Evolutionary conservation across 805 yeast genomes (phyloP).

Genomic region (Ogataea paradorogensis): DNA sequence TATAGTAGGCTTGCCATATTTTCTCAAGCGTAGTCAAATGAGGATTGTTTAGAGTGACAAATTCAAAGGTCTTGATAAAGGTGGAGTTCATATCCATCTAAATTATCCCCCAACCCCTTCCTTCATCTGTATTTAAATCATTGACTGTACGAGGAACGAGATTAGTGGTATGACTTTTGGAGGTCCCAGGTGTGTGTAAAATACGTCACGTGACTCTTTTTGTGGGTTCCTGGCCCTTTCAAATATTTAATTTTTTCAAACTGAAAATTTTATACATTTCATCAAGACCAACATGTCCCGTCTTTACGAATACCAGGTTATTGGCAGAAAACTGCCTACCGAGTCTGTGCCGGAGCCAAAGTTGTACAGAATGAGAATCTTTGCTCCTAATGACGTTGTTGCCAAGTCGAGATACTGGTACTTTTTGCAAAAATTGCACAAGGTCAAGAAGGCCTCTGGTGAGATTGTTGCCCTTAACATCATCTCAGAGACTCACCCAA

Average conservation of each 20-base stretch:
- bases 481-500: slow-evolving; percentile 93
- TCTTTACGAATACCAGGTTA: slow-evolving; percentile 98
- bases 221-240: slow-evolving; percentile 9
- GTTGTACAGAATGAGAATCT: slow-evolving; percentile 99
- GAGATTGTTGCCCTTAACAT: slow-evolving; percentile 92
- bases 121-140: slow-evolving; percentile 1
- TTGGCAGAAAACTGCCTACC: slow-evolving; percentile 99
- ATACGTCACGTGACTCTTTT: slow-evolving; percentile 3
- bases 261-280: slow-evolving; percentile 17
- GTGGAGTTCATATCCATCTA: slow-evolving; percentile 9
- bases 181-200: neutral
- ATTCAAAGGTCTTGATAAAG: slow-evolving; percentile 11
- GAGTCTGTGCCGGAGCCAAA: slow-evolving; percentile 99
- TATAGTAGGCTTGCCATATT: slow-evolving; percentile 55
- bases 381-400: slow-evolving; percentile 97
- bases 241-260: slow-evolving; percentile 8
- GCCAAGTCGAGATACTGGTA: slow-evolving; percentile 99
- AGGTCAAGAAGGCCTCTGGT: slow-evolving; percentile 99
- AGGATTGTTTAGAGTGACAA: slow-evolving; percentile 38
- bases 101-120: neutral
- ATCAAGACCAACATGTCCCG: slow-evolving; percentile 56
- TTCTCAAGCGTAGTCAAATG: slow-evolving; percentile 44
- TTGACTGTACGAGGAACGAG: slow-evolving; percentile 8
- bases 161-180: slow-evolving; percentile 6
- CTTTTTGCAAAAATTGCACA: slow-evolving; percentile 98